phyloP scores from a whole-genome alignment of 2,329 filamentous ascomycete species.

The Fusarium napiforme region DNA sequence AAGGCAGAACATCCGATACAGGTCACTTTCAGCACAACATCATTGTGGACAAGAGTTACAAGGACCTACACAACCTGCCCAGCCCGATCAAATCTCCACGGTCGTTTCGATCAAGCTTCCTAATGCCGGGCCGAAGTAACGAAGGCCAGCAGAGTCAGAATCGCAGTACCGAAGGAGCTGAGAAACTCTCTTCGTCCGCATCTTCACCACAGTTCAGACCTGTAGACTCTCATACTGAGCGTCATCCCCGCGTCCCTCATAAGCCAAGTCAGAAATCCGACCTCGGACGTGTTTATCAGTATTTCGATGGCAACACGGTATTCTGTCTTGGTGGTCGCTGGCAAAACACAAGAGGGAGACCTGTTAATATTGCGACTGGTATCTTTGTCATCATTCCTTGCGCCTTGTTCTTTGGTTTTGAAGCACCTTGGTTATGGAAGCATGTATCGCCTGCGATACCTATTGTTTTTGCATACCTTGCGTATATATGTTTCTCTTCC shows the following conservation, averaged over 20 bases:
- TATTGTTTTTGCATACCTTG: conserved; percentile 90
- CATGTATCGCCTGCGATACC: conserved; percentile 90
- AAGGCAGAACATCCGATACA: conserved; percentile 54
- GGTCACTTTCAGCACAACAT: conserved; percentile 58
- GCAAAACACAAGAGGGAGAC: conserved; percentile 87
- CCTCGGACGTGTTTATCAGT: conserved; percentile 81
- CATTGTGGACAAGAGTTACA: conserved; percentile 70
- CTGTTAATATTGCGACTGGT: conserved; percentile 89
- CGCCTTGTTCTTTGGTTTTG: conserved; percentile 85
- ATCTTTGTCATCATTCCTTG: conserved; percentile 82
- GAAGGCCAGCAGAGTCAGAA: conserved; percentile 59
- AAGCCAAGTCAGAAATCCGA: conserved; percentile 39
- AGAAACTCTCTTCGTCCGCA: conserved; percentile 84
- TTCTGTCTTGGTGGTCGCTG: conserved; percentile 89
- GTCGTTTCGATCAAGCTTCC: conserved; percentile 81
- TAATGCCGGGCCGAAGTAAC: conserved; percentile 69
- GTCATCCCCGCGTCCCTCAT: conserved; percentile 34
- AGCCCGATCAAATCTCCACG: conserved; percentile 76
- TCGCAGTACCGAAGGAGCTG: conserved; percentile 73
- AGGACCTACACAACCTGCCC: conserved; percentile 61
- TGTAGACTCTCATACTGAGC: conserved; percentile 51
- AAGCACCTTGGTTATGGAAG: conserved; percentile 86
- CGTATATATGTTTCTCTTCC: conserved; percentile 89
- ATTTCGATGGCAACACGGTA: conserved; percentile 91
- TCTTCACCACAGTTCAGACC: conserved; percentile 75